These are phyloP conservation scores for Aureobasidium pullulans DNA, from an alignment of 2,329 filamentous ascomycete species.

Conservation along the genomic window DNA sequence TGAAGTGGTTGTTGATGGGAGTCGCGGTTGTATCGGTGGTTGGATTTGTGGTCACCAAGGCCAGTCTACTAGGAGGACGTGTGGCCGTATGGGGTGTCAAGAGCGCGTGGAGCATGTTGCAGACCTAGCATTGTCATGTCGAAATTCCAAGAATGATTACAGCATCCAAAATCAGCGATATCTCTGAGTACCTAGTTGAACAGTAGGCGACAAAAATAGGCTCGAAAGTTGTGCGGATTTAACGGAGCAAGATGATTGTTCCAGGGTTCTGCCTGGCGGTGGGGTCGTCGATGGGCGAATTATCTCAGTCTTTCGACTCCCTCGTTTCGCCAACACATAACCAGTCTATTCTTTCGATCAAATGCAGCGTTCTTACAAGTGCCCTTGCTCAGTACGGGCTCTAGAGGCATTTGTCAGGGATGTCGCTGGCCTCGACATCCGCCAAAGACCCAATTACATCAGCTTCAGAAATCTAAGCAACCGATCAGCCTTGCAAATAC, in stretches of 20 bases:
- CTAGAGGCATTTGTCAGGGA: slow-evolving; percentile 21
- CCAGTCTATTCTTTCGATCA: neutral
- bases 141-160: no score
- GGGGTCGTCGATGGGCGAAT: neutral
- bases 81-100: neutral
- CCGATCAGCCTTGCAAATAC: slow-evolving; percentile 5
- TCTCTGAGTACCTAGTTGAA: no score
- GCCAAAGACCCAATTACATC: neutral
- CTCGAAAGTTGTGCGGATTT: neutral
- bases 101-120: neutral
- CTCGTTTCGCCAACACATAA: neutral
- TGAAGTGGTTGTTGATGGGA: slow-evolving; percentile 39
- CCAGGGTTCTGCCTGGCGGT: neutral
- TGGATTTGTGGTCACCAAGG: slow-evolving; percentile 19
- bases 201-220: no score
- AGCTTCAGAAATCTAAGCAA: slow-evolving; percentile 14
- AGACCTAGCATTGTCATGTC: neutral
- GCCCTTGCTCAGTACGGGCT: slow-evolving; percentile 19
- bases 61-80: neutral
- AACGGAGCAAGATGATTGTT: neutral
- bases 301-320: neutral
- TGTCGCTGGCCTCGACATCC: slow-evolving; percentile 19
- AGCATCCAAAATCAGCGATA: no score
- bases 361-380: slow-evolving; percentile 13
- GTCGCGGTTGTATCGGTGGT: slow-evolving; percentile 23